These are phyloP conservation scores for Lentinula lateritia DNA, from an alignment of 768 basidiomycete genomes.

Conservation along the genomic window DNA sequence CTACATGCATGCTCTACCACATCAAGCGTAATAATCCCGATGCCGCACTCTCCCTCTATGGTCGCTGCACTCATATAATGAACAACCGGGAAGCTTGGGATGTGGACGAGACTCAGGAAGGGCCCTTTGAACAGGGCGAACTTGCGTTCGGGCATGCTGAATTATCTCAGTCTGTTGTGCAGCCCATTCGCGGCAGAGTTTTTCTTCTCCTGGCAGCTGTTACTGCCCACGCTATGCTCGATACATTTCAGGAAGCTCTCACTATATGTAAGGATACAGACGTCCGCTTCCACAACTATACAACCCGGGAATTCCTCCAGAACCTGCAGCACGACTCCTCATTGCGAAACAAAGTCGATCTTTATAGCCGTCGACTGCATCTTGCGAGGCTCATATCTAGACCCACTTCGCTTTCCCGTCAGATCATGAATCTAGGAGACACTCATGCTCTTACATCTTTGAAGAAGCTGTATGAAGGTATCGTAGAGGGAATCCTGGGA, in stretches of 20 bases:
- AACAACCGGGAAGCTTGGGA: conserved; percentile 17
- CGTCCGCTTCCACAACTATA: conserved; percentile 27
- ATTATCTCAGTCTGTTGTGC: conserved; percentile 8
- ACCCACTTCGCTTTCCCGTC: conserved; percentile 42
- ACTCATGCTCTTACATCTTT: conserved; percentile 27
- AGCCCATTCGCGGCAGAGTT: conserved; percentile 24
- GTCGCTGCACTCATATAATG: conserved; percentile 24
- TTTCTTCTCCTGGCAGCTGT: conserved; percentile 45
- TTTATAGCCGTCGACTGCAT: conserved; percentile 43
- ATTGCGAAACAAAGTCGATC: conserved; percentile 35
- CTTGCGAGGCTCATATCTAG: conserved; percentile 47
- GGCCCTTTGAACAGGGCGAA: conserved; percentile 17
- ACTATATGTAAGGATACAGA: conserved; percentile 32
- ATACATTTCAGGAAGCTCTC: conserved; percentile 56
- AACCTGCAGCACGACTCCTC: conserved; percentile 25
- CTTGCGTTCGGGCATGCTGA: conserved; percentile 18
- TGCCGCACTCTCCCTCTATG: conserved; percentile 40
- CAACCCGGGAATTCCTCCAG: conserved; percentile 33
- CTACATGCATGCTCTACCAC: conserved; percentile 41
- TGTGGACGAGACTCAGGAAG: conserved; percentile 12
- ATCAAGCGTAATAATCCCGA: conserved; percentile 35
- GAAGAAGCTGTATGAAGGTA: conserved; percentile 41
- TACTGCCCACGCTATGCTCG: conserved; percentile 55
- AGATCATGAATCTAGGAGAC: conserved; percentile 41
- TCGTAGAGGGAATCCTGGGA: conserved; percentile 47